Evolutionary conservation across 1,139 yeast species (phyloP), one percentile per base, ranked within the genome.

Genomic region (Hanseniaspora gamundiae): DNA sequence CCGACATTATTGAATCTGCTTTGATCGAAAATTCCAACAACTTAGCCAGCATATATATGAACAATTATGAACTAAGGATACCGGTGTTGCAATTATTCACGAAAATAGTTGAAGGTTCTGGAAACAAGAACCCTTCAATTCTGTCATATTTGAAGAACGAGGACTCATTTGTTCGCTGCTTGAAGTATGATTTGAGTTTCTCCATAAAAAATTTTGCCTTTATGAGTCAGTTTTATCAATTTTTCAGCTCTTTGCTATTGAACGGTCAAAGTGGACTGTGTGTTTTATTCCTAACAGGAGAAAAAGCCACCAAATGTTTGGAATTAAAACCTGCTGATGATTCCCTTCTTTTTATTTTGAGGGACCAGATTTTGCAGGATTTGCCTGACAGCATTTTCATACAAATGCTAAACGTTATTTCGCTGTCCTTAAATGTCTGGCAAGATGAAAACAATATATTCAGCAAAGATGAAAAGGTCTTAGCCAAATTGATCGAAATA

Each of bases 251-350:
- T 0, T 80, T 85, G 5, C 71, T 84, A 70, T 76, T 74, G 50
- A 79, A 85, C 8, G 76, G 80, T 47, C 96, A 91, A 63, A 94
- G 87, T 57, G 97, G 97, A 1, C 64, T 88, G 27, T 73, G 94
- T 0, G 82, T 84, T 42, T 67, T 84, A 39, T 75, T 91, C 49
- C 67, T 86, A 38, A 40, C 46, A 10, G 44, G 43, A 19, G 40
- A 45, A 17, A 39, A 42, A 30, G 43, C 19, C 14, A 35, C 42
- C 4, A 21, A 45, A 30, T 19, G 41, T 28, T 19, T 41, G 27
- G 24, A 9, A 33, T 20, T 5, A 43, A 41, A 17, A 41, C 33
- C 27, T 42, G 40, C 35, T 35, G 39, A 52, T 27, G 53, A 57
- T 6, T 68, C 74, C 0, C 59, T 86, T 26, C 64, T 85, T 38